Base-by-base conservation (phyloP, 2,329 filamentous ascomycete genomes). In the Neoascochyta sp. region DNA sequence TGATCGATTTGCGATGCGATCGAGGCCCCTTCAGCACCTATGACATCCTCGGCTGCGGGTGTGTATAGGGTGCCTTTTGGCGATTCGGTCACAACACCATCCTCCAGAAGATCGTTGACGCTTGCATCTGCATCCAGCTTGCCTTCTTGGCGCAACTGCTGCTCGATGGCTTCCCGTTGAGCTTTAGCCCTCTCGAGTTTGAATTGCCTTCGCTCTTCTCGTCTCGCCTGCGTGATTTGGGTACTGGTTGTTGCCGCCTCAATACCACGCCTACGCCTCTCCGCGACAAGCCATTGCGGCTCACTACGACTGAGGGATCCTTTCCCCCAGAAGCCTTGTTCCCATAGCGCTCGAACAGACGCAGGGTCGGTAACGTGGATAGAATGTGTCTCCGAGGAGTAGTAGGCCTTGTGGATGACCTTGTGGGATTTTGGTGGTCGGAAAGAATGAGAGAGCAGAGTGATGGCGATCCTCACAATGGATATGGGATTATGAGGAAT, bases 251-350 rank as follows among this genome's bases (percentile, higher is more conserved):
- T 73, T 14, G 68, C 70, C 17, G 77, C 74, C 15, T 80, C 66
- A 10, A 80, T 63, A 8, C 84, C 84, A 36, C 74, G 74, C 28
- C 82, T 76, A 16, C 82, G 80, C 61, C 86, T 83, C 63, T 95
- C 87, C 41, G 84, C 75, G 43, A 85, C 84, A 28, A 95, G 64
- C 92, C 92, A 98, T 47, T 81, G 92, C 3, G 90, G 90, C 61
- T 98, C 90, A 70, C 89, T 95, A 50, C 93, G 80, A 67, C 89
- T 95, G 36, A 96, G 69, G 49, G 73, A 90, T 24, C 92, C 92
- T 63, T 95, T 95, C 26, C 93, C 93, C 63, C 90, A 98, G 65
- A 98, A 98, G 4, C 92, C 92, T 67, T 93, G 86, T 63, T 95
- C 86, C 92, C 93, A 98, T 14, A 98, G 65, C 1, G 82, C 86